phyloP scores from a whole-genome alignment of 2,329 filamentous ascomycete species.

The Trichoderma breve region DNA sequence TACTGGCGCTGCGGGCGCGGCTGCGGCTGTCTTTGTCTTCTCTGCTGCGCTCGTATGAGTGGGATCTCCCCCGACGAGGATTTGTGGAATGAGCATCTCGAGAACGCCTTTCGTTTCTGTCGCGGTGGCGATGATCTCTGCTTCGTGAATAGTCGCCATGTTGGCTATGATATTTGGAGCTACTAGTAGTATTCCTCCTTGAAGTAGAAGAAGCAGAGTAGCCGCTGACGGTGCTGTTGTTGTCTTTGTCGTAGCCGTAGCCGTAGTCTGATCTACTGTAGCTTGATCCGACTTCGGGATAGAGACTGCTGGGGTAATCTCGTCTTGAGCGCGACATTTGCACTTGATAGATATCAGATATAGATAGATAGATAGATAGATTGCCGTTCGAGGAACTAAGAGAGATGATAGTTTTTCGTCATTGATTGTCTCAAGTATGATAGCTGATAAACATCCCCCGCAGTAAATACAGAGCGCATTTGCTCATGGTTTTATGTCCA shows the following conservation, averaged over 20 bases:
- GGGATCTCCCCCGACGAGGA: not conserved
- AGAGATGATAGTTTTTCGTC: not conserved
- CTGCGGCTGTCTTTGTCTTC: not conserved
- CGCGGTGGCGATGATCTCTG: not conserved
- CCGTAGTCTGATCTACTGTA: not conserved
- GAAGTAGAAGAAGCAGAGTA: not conserved
- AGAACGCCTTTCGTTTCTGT: not conserved
- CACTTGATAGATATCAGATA: not conserved
- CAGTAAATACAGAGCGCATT: not conserved
- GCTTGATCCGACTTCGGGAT: not conserved
- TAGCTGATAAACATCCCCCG: not conserved
- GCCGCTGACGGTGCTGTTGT: not conserved
- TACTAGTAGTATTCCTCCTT: not conserved
- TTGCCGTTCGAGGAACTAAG: not conserved
- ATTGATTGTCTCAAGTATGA: not conserved
- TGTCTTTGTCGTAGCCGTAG: not conserved
- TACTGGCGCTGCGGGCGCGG: not conserved
- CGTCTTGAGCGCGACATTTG: slow-evolving; percentile 2
- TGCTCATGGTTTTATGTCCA: not conserved
- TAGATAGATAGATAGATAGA: not conserved
- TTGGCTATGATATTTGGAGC: not conserved
- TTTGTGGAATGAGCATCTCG: not conserved
- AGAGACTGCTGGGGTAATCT: not conserved
- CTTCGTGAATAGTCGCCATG: not conserved
- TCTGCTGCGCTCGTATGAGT: not conserved